Percentiles rank a stretch among this genome's conserved stretches.
These are phyloP conservation scores for Penicillium crystallinum DNA, from an alignment of 495 filamentous ascomycete species.

Conservation along the genomic window DNA sequence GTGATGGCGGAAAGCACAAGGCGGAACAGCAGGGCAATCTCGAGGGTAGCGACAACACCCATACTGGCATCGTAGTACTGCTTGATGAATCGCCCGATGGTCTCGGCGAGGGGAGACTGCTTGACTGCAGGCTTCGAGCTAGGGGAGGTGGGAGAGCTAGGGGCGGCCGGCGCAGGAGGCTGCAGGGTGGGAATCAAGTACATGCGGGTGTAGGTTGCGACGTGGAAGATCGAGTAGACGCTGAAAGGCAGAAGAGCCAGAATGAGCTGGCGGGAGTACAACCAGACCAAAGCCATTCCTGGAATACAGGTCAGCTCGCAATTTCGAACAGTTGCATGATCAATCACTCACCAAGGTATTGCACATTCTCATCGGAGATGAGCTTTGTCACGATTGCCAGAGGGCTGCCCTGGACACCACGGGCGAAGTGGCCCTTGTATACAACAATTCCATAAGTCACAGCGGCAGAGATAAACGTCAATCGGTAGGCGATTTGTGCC, in stretches of 20 bases:
- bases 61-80: constrained; percentile 91
- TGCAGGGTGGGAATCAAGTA: constrained; percentile 51
- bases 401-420: constrained; percentile 56
- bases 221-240: constrained; percentile 97
- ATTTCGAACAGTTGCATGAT: neutral
- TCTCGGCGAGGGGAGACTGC: constrained; percentile 66
- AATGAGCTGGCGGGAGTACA: constrained; percentile 81
- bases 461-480: constrained; percentile 81
- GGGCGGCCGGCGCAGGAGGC: constrained; percentile 30
- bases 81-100: constrained; percentile 90
- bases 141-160: constrained; percentile 53
- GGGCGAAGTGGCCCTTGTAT: constrained; percentile 93
- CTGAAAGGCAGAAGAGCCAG: constrained; percentile 89
- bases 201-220: constrained; percentile 65
- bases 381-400: constrained; percentile 58
- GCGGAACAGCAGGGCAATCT: constrained; percentile 78
- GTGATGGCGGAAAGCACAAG: constrained; percentile 70
- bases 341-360: constrained; percentile 77
- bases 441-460: constrained; percentile 97
- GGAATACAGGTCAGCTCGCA: constrained; percentile 7
- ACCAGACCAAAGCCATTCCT: constrained; percentile 96
- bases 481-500: constrained; percentile 79
- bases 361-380: constrained; percentile 87
- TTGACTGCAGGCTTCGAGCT: constrained; percentile 53
- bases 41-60: constrained; percentile 71